Conservation (phyloP, 495 filamentous ascomycete genomes). For the Glonium stellatum region DNA sequence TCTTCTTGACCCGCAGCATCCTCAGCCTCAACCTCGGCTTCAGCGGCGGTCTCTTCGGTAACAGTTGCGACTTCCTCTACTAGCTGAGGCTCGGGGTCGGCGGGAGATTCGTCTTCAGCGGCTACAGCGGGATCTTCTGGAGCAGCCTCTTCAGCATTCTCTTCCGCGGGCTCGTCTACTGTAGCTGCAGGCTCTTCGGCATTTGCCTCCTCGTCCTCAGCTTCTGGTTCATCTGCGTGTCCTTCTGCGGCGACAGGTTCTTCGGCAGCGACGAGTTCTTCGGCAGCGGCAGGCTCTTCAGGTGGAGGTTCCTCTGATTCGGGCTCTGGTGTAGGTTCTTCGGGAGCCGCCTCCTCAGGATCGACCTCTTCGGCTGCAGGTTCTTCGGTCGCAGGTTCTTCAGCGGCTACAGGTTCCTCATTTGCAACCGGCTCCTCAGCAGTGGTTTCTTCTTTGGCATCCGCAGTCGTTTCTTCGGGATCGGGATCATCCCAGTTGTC, state of each 20-base stretch:
- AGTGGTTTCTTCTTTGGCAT: no score
- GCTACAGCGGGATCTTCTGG: background rate
- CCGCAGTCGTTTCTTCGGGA: no score
- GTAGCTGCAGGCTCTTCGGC: background rate
- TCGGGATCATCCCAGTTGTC: no score
- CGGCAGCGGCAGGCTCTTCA: background rate
- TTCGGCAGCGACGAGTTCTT: background rate
- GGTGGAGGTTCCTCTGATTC: background rate
- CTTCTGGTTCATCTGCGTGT: no score
- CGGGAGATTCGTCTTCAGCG: background rate
- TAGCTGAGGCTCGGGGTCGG: background rate
- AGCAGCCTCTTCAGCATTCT: background rate
- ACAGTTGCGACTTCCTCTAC: no score
- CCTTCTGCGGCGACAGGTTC: background rate
- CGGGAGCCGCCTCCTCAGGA: background rate
- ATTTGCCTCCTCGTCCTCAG: no score
- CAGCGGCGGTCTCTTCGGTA: background rate
- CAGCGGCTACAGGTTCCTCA: no score
- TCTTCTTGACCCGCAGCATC: background rate
- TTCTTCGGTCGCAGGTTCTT: background rate
- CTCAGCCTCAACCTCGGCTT: background rate
- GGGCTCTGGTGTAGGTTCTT: background rate
- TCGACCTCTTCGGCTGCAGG: background rate
- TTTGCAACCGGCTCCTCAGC: no score
- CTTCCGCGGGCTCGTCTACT: background rate